Base-by-base conservation (phyloP, 139 green algal species). In the Tetradesmus obliquus region DNA sequence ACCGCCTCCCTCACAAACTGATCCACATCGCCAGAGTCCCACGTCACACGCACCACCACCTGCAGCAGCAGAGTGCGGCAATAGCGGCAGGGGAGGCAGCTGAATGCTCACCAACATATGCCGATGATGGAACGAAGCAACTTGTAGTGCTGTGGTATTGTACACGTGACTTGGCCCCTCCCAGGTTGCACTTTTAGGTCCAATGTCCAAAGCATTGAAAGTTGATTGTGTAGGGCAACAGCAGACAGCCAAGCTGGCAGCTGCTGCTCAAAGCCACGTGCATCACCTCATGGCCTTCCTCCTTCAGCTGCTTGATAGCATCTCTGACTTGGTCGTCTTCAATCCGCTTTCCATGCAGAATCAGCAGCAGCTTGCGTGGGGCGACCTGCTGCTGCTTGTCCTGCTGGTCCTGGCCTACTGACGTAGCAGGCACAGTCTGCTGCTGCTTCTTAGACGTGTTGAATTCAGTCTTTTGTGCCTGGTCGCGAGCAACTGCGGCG, bases 301-400 rank as follows among this genome's bases (percentile, higher is more conserved):
- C 62, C 82, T 92, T 72, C 2, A 82, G 10, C 24, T 32, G 20
- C 2, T 81, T 6, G 55, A 91, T 55, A 3, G 62, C 90, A 20
- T 89, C 76, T 13, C 90, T 79, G 22, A 94, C 66, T 6, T 86
- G 84, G 0, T 71, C 13, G 79, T 94, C 88, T 45, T 93, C 88
- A 1, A 92, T 90, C 2, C 93, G 90, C 80, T 93, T 93, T 76
- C 93, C 93, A 88, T 95, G 93, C 71, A 95, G 82, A 45, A 95
- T 91, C 19, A 95, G 13, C 24, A 88, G 19, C 32, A 94, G 45
- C 24, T 88, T 84, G 51, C 84, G 89, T 22, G 45, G 32, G 2
- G 55, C 10, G 2, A 74, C 6, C 55, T 53, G 83, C 83, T 55
- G 83, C 83, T 58, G 81, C 81, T 82, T 22, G 3, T 22, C 17